Percentiles rank a stretch among this genome's conserved stretches.
Conservation (phyloP, 148 eudicot species). For the Diospyros kaki region DNA sequence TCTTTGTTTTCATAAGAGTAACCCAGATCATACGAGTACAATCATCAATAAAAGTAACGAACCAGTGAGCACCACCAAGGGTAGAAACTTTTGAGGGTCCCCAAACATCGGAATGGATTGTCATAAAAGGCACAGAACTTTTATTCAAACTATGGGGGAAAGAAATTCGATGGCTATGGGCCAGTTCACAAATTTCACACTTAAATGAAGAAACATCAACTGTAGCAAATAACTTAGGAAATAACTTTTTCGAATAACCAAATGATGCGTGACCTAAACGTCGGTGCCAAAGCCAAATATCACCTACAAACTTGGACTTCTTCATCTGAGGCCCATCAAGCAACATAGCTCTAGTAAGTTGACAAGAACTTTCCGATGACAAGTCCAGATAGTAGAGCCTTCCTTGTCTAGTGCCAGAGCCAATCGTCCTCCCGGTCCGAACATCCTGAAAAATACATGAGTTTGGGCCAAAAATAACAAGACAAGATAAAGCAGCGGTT, state of each 20-base stretch:
- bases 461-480: too few species aligned
- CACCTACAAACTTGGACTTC: too few species aligned
- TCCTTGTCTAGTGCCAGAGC: too few species aligned
- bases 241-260: slow-evolving; percentile 9
- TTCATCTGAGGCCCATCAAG: too few species aligned
- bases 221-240: neutral
- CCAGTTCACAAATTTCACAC: slow-evolving; percentile 11
- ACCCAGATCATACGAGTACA: slow-evolving; percentile 19
- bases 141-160: slow-evolving; percentile 13
- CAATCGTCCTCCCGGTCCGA: too few species aligned
- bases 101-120: slow-evolving; percentile 22
- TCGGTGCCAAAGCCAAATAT: too few species aligned
- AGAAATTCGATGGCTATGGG: slow-evolving; percentile 15
- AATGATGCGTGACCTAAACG: slow-evolving; percentile 14
- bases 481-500: neutral
- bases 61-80: slow-evolving; percentile 3
- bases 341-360: too few species aligned
- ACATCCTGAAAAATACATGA: too few species aligned
- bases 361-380: too few species aligned
- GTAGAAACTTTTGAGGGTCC: slow-evolving; percentile 13
- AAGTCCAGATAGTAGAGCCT: too few species aligned
- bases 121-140: neutral
- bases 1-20: neutral
- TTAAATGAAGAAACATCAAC: neutral
- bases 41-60: slow-evolving; percentile 19